Evolutionary conservation across 352 stramenopile species (phyloP).

Genomic region (Pythium apleroticum): DNA sequence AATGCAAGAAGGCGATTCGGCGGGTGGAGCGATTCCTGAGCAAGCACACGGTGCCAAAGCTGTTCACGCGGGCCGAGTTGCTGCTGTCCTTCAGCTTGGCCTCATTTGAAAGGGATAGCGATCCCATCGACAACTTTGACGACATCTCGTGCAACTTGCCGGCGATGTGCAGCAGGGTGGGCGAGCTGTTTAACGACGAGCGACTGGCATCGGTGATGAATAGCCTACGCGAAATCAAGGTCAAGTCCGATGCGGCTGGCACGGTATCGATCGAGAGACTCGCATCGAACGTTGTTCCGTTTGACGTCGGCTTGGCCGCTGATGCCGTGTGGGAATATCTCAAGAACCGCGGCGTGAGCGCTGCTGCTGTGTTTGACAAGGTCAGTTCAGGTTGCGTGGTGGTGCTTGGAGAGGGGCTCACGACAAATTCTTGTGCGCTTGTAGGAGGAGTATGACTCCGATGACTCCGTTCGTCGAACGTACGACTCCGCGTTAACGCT

Average conservation of each 20-base stretch:
- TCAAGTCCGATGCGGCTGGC: too few species aligned
- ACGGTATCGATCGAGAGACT: too few species aligned
- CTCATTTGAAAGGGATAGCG: not conserved
- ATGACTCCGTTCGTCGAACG: not conserved
- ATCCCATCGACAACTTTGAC: not conserved
- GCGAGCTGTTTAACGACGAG: conserved; percentile 4
- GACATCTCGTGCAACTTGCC: conserved; percentile 11
- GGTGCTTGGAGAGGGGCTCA: too few species aligned
- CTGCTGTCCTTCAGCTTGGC: not conserved
- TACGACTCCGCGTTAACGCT: not conserved
- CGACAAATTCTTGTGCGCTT: too few species aligned
- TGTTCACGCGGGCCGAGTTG: not conserved
- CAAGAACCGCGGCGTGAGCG: too few species aligned
- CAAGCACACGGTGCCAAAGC: conserved; percentile 4
- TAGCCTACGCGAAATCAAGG: not conserved
- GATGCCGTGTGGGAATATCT: too few species aligned
- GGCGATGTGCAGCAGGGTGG: conserved; percentile 7
- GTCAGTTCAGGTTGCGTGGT: not conserved
- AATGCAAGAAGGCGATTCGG: conserved; percentile 11
- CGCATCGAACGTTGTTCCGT: too few species aligned
- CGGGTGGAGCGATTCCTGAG: conserved; percentile 6
- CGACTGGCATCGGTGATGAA: not conserved
- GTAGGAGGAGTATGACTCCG: conserved; percentile 1
- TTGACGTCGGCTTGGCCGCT: too few species aligned
- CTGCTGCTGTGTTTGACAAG: too few species aligned